Base-by-base conservation (phyloP, 495 filamentous ascomycete species). In the Lichina pygmaea region DNA sequence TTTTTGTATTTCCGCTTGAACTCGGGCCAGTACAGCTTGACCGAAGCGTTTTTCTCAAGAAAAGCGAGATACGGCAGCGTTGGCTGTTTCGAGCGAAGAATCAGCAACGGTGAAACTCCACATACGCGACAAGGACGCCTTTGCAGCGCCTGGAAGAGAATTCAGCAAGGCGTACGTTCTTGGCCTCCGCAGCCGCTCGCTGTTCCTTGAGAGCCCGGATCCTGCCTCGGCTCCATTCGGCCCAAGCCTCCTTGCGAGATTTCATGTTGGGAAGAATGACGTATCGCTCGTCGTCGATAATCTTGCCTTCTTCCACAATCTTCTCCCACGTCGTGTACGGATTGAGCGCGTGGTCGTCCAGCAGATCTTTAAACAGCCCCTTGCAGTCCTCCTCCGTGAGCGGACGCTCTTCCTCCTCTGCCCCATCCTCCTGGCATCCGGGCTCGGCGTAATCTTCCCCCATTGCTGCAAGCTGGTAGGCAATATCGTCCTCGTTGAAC, bases 11-110 rank as follows among this genome's bases (percentile, higher is more conserved):
- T 95, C 33, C 86, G 68, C 50, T 81, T 81, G 57, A 97, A 97
- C 55, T 97, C 89, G 0, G 81, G 75, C 89, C 89, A 97, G 59
- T 91, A 97, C 9, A 95, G 63, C 60, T 93, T 94, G 2, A 80
- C 77, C 0, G 76, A 86, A 0, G 83, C 84, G 46, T 78, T 64
- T 49, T 77, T 72, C 47, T 85, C 72, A 16, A 97, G 63, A 50
- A 97, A 84, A 0, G 69, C 71, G 48, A 94, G 60, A 57, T 85
- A 97, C 30, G 78, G 72, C 48, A 93, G 81, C 17, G 71, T 66
- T 7, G 89, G 91, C 48, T 49, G 37, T n/a, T 31, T 47, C 16
- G 13, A 24, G 24, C 4, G 2, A 4, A 24, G 24, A 40, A 40
- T n/a, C 12, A n/a, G 38, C 12, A 3, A 40, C 15, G 5, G n/a